phyloP scores from a whole-genome alignment of 768 basidiomycete species.

The Sporobolomyces pararoseus region DNA sequence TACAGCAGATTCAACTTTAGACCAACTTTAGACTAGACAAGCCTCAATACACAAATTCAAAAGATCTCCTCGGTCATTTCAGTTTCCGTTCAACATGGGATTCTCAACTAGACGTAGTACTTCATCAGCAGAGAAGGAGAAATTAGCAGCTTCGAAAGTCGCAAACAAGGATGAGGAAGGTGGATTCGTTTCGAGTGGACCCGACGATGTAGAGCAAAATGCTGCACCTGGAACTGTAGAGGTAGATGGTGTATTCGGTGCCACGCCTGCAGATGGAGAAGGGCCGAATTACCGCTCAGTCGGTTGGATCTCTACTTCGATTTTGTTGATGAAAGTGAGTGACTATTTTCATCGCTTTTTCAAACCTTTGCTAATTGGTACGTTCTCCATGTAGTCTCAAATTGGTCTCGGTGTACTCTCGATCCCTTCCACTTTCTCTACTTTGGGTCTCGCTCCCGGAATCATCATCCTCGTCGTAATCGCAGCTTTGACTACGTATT shows the following conservation, averaged over 20 bases:
- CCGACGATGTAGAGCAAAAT: slow-evolving; percentile 9
- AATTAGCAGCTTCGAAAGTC: background rate
- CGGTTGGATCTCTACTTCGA: slow-evolving; percentile 26
- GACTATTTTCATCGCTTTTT: background rate
- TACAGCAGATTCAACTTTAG: background rate
- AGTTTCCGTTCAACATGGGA: background rate
- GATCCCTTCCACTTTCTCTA: slow-evolving; percentile 25
- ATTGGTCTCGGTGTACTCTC: slow-evolving; percentile 32
- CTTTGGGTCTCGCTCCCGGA: slow-evolving; percentile 31
- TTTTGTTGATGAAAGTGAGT: slow-evolving; percentile 23
- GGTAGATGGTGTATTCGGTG: slow-evolving; percentile 36
- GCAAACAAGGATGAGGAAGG: slow-evolving; percentile 5
- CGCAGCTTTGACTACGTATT: slow-evolving; percentile 24
- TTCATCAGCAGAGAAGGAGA: background rate
- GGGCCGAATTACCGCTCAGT: slow-evolving; percentile 28
- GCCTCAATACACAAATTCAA: no score
- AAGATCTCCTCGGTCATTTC: background rate
- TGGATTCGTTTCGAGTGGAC: slow-evolving; percentile 11
- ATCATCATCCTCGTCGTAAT: slow-evolving; percentile 27
- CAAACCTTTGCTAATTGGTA: background rate
- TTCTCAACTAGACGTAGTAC: slow-evolving; percentile 8
- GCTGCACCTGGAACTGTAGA: slow-evolving; percentile 5
- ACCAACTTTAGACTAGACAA: no score
- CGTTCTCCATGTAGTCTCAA: background rate
- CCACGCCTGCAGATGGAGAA: slow-evolving; percentile 4